Evolutionary conservation across 495 filamentous ascomycete species (phyloP).

Genomic region (Jackrogersella minutella): DNA sequence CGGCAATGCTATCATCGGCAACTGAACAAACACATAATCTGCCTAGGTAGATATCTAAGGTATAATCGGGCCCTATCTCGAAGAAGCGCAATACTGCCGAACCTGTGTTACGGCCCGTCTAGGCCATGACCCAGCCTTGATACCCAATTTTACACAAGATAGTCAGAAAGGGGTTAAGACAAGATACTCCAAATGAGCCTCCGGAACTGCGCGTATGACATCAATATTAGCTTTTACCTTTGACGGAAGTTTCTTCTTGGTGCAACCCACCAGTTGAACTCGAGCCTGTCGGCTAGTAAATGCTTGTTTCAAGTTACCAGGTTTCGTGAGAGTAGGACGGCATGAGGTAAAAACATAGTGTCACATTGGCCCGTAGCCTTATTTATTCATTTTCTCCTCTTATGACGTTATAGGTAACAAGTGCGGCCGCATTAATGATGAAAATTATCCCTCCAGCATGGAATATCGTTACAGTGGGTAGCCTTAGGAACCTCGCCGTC

Average conservation of each 20-base stretch:
- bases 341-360: neutral
- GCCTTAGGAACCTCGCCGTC: neutral
- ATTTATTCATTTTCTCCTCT: neutral
- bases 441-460: neutral
- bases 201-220: constrained; percentile 5
- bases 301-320: constrained; percentile 14
- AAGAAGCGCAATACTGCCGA: too few species aligned
- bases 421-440: neutral
- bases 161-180: neutral
- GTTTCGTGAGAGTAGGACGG: constrained; percentile 22
- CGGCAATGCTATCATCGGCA: neutral
- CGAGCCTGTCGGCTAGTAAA: neutral
- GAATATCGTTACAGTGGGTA: neutral
- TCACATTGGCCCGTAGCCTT: constrained; percentile 16
- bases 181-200: neutral
- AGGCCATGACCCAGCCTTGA: neutral
- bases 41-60: too few species aligned
- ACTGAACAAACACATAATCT: neutral
- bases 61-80: too few species aligned
- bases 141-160: constrained; percentile 1
- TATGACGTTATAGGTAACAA: neutral
- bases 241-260: constrained; percentile 1
- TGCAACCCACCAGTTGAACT: constrained; percentile 1
- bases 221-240: constrained; percentile 1
- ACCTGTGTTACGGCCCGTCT: neutral